These are phyloP conservation scores for Ampelocalamus luodianensis DNA, from an alignment of 176 grass and related monocot species.

Conservation along the genomic window DNA sequence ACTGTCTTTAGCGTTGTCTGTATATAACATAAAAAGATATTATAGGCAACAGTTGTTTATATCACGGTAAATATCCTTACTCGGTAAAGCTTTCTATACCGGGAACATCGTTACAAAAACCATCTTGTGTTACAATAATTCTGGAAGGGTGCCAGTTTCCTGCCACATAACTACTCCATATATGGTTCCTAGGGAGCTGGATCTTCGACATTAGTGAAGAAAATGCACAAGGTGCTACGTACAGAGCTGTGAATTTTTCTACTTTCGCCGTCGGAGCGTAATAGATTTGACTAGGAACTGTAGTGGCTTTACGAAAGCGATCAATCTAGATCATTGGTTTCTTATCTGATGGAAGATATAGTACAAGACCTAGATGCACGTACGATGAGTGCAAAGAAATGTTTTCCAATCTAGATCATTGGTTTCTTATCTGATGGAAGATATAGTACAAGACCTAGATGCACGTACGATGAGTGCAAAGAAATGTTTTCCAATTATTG, in stretches of 20 bases:
- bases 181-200: background rate
- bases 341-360: background rate
- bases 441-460: background rate
- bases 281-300: background rate
- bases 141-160: background rate
- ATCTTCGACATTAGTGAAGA: background rate
- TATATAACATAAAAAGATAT: too few species aligned
- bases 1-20: too few species aligned
- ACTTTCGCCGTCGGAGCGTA: background rate
- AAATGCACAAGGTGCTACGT: background rate
- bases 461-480: background rate
- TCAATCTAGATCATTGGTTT: background rate
- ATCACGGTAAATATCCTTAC: background rate
- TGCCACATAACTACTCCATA: background rate
- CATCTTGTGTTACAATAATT: slow-evolving; percentile 1
- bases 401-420: background rate
- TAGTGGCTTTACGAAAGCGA: background rate
- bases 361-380: background rate
- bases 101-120: slow-evolving; percentile 43
- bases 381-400: too few species aligned
- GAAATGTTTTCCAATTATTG: background rate
- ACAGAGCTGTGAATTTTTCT: background rate
- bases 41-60: too few species aligned
- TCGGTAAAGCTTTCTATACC: slow-evolving; percentile 37
- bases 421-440: background rate